These are phyloP conservation scores for Phytophthora pluvialis DNA, from an alignment of 352 stramenopile species.

Conservation along the genomic window DNA sequence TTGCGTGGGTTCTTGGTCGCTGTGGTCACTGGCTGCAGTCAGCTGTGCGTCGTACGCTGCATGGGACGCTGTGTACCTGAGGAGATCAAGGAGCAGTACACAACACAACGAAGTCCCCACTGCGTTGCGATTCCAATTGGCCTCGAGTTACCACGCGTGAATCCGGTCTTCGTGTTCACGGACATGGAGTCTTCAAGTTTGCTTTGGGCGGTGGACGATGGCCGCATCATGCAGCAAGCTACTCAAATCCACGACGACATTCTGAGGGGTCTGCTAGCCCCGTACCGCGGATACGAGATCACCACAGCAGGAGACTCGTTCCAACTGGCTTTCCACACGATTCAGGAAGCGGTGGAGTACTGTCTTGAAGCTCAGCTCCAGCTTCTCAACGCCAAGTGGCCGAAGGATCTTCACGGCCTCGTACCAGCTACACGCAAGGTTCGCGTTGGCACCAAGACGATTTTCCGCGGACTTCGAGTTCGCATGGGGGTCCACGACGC, in stretches of 20 bases:
- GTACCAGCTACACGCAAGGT: conserved; percentile 47
- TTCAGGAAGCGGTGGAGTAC: conserved; percentile 57
- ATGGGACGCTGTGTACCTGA: conserved; percentile 41
- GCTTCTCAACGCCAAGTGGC: conserved; percentile 58
- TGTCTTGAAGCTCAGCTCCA: conserved; percentile 55
- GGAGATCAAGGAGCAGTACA: conserved; percentile 38
- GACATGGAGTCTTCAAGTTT: conserved; percentile 65
- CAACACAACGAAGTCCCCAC: conserved; percentile 23
- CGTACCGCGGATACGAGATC: conserved; percentile 70
- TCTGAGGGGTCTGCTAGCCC: conserved; percentile 30
- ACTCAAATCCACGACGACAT: conserved; percentile 52
- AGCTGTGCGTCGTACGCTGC: conserved; percentile 45
- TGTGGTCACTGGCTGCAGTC: conserved; percentile 50
- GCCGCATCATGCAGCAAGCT: conserved; percentile 43
- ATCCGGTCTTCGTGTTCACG: conserved; percentile 64
- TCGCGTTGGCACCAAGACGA: conserved; percentile 24
- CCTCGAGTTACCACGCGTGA: conserved; percentile 20
- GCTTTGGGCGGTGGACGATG: conserved; percentile 45
- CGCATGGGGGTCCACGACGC: conserved; percentile 61
- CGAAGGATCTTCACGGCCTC: conserved; percentile 47
- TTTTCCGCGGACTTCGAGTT: conserved; percentile 54
- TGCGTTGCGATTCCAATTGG: conserved; percentile 1
- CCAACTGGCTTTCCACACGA: conserved; percentile 65
- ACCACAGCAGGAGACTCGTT: conserved; percentile 71
- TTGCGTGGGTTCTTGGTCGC: conserved; percentile 47